Evolutionary conservation across 2,329 filamentous ascomycete genomes (phyloP).

Genomic region (Pseudocercospora fijiensis): DNA sequence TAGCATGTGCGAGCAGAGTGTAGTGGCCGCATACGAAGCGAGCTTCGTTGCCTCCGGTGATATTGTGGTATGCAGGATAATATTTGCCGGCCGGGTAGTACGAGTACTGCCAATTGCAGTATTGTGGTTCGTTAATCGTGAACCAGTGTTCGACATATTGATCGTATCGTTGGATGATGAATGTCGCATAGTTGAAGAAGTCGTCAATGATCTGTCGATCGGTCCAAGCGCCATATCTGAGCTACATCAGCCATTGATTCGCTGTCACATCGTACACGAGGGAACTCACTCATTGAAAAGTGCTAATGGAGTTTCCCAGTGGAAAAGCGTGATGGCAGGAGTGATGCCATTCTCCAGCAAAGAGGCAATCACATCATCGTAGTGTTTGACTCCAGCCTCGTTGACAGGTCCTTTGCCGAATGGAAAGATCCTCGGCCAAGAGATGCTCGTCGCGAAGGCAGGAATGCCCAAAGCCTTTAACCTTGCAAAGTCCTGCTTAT

Average conservation of each 20-base stretch:
- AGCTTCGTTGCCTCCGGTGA: conserved; percentile 43
- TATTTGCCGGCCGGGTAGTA: conserved; percentile 41
- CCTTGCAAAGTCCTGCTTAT: conserved; percentile 28
- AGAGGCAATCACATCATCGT: conserved; percentile 50
- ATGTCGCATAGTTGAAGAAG: conserved; percentile 42
- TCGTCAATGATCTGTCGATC: conserved; percentile 40
- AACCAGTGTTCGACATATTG: conserved; percentile 43
- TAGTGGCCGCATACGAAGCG: conserved; percentile 38
- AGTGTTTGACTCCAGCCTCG: conserved; percentile 48
- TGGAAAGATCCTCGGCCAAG: conserved; percentile 52
- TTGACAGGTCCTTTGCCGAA: conserved; percentile 51
- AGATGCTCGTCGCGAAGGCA: conserved; percentile 46
- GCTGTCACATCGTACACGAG: not conserved
- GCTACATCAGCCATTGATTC: not conserved
- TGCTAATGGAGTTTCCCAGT: conserved; percentile 41
- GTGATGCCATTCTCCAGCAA: conserved; percentile 45
- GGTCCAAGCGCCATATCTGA: conserved; percentile 43
- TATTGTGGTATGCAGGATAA: conserved; percentile 47
- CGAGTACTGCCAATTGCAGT: conserved; percentile 42
- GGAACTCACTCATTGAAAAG: not conserved
- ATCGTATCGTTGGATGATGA: conserved; percentile 43
- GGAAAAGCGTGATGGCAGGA: conserved; percentile 49
- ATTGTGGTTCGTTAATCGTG: conserved; percentile 44
- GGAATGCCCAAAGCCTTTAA: conserved; percentile 43
- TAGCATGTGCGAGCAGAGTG: conserved; percentile 41